Conservation (phyloP, 306 rosid genomes). For the Phaseolus lunatus region DNA sequence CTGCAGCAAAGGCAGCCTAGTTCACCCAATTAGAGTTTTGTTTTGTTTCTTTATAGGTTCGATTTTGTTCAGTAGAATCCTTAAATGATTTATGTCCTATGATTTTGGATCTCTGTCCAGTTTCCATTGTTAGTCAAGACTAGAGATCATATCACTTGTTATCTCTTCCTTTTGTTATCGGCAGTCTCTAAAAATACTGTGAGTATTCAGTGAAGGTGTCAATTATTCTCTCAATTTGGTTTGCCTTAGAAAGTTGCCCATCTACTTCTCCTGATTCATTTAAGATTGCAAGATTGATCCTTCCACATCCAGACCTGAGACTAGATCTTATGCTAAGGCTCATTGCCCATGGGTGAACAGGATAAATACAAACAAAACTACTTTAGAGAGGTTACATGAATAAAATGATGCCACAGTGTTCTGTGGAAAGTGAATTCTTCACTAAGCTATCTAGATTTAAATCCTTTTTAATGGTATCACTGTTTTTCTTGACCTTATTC, state of each 20-base stretch:
- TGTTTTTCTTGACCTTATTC: not conserved
- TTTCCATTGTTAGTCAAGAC: not conserved
- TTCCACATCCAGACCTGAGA: too few relatives aligned
- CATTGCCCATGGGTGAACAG: not conserved
- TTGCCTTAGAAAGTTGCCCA: not conserved
- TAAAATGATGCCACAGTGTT: not conserved
- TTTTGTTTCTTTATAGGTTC: not conserved
- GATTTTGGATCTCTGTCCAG: not conserved
- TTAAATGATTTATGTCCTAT: not conserved
- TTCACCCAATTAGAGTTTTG: not conserved
- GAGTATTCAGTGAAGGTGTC: not conserved
- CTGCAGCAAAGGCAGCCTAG: not conserved
- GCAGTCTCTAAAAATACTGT: not conserved
- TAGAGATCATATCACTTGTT: not conserved
- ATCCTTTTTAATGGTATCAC: not conserved
- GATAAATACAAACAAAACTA: not conserved
- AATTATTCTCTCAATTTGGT: not conserved
- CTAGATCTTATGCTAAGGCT: not conserved
- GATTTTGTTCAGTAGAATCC: conserved; percentile 17
- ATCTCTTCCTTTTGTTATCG: not conserved
- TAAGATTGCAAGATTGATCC: not conserved
- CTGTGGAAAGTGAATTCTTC: not conserved
- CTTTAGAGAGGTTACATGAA: not conserved
- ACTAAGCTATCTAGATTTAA: not conserved
- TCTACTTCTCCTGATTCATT: not conserved